Conservation (phyloP, 192 early-diverging fungal genomes). For the Coemansia sp. region DNA sequence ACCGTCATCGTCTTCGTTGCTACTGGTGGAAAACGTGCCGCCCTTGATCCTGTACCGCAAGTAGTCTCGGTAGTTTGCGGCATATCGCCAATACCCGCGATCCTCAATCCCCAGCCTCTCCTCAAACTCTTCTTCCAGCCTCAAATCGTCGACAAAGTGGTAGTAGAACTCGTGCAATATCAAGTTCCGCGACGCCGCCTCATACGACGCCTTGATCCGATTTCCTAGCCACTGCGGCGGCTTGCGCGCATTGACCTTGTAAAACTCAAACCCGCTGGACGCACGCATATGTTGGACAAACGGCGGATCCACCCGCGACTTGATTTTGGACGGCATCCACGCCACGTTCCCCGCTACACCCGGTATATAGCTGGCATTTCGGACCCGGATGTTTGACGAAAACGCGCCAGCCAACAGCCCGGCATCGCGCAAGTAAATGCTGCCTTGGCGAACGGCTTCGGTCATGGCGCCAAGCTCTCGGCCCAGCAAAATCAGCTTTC, state of each 20-base stretch:
- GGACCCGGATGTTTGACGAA: constrained; percentile 12
- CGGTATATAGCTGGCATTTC: constrained; percentile 12
- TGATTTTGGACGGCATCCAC: constrained; percentile 44
- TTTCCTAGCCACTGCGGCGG: constrained; percentile 48
- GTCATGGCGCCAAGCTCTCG: constrained; percentile 22
- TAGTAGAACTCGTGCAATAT: constrained; percentile 44
- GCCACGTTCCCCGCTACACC: constrained; percentile 38
- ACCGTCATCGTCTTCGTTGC: background rate
- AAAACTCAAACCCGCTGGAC: constrained; percentile 44
- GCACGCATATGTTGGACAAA: constrained; percentile 46
- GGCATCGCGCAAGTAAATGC: constrained; percentile 5
- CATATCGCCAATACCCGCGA: constrained; percentile 42
- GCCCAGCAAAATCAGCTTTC: background rate
- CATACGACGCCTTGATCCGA: constrained; percentile 25
- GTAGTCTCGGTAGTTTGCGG: constrained; percentile 50
- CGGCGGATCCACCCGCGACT: constrained; percentile 32
- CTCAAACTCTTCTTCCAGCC: constrained; percentile 55
- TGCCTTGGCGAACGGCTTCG: constrained; percentile 27
- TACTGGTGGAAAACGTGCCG: background rate
- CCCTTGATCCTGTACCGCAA: constrained; percentile 34
- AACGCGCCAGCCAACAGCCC: constrained; percentile 46
- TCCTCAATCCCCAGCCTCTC: constrained; percentile 38
- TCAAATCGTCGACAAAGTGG: constrained; percentile 34
- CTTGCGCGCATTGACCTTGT: constrained; percentile 43
- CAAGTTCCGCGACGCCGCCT: constrained; percentile 8